A percentile compares a stretch with the other conserved stretches of the same genome.
Conservation (phyloP, 768 basidiomycete species). For the Polyporus arcularius region DNA sequence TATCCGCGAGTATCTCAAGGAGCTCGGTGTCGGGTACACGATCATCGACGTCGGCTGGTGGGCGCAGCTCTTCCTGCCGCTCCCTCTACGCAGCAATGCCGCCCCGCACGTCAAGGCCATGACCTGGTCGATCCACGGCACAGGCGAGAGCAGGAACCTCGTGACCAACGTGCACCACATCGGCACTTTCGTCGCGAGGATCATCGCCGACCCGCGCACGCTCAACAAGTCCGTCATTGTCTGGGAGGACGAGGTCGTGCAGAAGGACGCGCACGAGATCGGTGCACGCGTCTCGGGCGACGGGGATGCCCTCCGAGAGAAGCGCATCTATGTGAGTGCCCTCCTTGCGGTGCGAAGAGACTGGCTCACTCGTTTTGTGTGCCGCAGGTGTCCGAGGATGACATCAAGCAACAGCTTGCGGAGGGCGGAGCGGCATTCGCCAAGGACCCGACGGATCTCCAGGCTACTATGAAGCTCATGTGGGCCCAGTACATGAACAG, state of each 20-base stretch:
- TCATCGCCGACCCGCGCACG: slow-evolving; percentile 34
- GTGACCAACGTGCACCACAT: slow-evolving; percentile 16
- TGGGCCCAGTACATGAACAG: neutral
- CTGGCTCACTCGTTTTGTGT: slow-evolving; percentile 18
- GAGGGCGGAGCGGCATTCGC: neutral
- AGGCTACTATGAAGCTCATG: neutral
- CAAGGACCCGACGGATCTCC: slow-evolving; percentile 11
- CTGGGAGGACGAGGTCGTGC: slow-evolving; percentile 30
- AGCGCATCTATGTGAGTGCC: neutral
- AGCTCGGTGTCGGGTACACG: too few species aligned
- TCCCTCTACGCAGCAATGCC: too few species aligned
- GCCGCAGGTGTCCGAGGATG: too few species aligned
- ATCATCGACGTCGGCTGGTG: too few species aligned
- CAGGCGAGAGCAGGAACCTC: too few species aligned
- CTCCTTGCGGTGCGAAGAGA: neutral
- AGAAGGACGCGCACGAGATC: slow-evolving; percentile 26
- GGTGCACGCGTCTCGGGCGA: slow-evolving; percentile 27
- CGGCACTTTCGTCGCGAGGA: slow-evolving; percentile 28
- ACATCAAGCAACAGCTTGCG: too few species aligned
- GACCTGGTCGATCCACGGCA: too few species aligned
- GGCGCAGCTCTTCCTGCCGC: too few species aligned
- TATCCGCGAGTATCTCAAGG: too few species aligned
- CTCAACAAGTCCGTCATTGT: slow-evolving; percentile 31
- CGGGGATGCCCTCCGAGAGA: slow-evolving; percentile 14
- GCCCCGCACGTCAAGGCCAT: too few species aligned